Percentiles rank a stretch among this genome's conserved stretches.
phyloP scores from a whole-genome alignment of 2,329 filamentous ascomycete species.

The Penicillium thymicola region DNA sequence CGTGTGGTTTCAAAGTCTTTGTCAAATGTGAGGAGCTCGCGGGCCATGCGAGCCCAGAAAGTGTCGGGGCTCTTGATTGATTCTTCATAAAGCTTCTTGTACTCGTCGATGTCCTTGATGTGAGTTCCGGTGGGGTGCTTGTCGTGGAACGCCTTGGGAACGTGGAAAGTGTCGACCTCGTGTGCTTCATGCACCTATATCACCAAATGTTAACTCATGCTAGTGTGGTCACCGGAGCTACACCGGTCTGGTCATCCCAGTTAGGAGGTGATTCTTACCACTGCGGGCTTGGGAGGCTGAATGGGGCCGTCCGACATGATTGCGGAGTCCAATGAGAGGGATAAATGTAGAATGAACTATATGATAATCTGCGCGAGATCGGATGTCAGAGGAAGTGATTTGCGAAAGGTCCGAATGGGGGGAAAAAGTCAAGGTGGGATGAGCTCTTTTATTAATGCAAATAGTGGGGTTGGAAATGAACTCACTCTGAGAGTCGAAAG shows the following conservation, averaged over 20 bases:
- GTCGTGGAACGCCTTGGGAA: conserved; percentile 55
- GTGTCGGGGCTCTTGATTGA: conserved; percentile 85
- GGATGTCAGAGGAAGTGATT: background rate
- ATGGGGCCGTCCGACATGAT: conserved; percentile 40
- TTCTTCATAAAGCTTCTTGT: conserved; percentile 66
- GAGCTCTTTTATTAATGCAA: background rate
- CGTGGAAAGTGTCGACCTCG: conserved; percentile 51
- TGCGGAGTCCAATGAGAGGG: conserved; percentile 7
- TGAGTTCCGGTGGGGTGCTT: conserved; percentile 62
- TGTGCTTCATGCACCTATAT: conserved; percentile 46
- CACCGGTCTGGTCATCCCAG: background rate
- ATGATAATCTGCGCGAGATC: background rate
- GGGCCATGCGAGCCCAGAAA: conserved; percentile 85
- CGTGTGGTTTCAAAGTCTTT: conserved; percentile 88
- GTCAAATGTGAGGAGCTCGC: conserved; percentile 86
- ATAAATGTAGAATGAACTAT: background rate
- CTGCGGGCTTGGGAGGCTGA: conserved; percentile 35
- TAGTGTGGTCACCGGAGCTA: background rate
- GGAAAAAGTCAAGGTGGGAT: background rate
- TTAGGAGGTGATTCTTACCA: conserved; percentile 34
- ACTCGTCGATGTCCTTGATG: conserved; percentile 58
- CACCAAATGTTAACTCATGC: conserved; percentile 11
- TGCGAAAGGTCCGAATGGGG: background rate
- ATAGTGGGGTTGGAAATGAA: background rate
- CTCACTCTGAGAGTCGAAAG: background rate